A percentile compares a stretch with the other conserved stretches of the same genome.
phyloP scores from a whole-genome alignment of 2,329 filamentous ascomycete species.

The Cercospora brassicicola region DNA sequence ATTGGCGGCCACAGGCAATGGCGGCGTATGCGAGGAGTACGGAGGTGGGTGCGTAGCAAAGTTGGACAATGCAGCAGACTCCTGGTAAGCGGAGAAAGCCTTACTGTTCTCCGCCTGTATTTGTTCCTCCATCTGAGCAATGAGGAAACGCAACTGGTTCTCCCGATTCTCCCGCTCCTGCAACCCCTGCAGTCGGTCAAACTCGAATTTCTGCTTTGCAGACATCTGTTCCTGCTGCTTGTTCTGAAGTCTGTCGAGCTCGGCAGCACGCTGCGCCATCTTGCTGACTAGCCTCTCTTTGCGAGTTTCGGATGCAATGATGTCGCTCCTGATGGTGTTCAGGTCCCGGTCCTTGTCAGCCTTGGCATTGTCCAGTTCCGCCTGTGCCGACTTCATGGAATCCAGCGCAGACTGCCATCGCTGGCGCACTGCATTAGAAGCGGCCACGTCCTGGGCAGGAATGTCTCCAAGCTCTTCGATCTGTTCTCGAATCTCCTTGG shows the following conservation, averaged over 20 bases:
- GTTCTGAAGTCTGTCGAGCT: slow-evolving; percentile 68
- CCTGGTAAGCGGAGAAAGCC: slow-evolving; percentile 43
- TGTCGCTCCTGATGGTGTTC: slow-evolving; percentile 64
- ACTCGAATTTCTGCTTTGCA: slow-evolving; percentile 38
- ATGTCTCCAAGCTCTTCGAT: slow-evolving; percentile 65
- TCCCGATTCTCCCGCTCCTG: slow-evolving; percentile 43
- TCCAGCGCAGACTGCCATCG: slow-evolving; percentile 58
- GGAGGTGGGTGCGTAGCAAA: slow-evolving; percentile 31
- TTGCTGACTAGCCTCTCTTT: slow-evolving; percentile 71
- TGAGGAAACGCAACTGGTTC: slow-evolving; percentile 42
- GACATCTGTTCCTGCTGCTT: slow-evolving; percentile 60
- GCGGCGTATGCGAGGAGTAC: slow-evolving; percentile 42
- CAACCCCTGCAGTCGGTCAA: slow-evolving; percentile 32
- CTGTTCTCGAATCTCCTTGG: slow-evolving; percentile 56
- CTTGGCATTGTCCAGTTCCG: slow-evolving; percentile 64
- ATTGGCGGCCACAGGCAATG: slow-evolving; percentile 53
- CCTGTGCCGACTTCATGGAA: slow-evolving; percentile 51
- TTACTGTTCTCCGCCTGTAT: slow-evolving; percentile 43
- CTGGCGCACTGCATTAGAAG: slow-evolving; percentile 59
- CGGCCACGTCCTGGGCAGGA: slow-evolving; percentile 61
- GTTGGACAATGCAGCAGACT: slow-evolving; percentile 35
- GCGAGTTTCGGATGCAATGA: slow-evolving; percentile 63
- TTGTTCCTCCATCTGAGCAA: slow-evolving; percentile 42
- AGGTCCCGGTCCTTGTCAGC: slow-evolving; percentile 62
- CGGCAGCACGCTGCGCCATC: slow-evolving; percentile 70